Base-by-base conservation (phyloP, 768 basidiomycete genomes). In the Suillus subluteus region DNA sequence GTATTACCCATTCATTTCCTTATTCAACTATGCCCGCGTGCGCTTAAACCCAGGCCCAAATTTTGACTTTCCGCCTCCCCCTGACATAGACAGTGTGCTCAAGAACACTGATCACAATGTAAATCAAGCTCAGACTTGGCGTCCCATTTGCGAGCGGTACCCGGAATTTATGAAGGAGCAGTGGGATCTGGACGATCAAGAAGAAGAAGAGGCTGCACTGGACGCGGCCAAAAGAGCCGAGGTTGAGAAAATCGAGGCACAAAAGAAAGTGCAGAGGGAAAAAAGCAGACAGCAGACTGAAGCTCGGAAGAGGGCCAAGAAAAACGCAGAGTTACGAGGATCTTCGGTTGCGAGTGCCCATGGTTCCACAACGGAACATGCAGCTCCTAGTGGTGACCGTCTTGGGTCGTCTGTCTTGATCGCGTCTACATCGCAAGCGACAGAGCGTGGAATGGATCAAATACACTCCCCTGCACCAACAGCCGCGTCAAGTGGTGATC, bases 1-100 rank as follows among this genome's bases (percentile, higher is more conserved):
- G 1, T 99, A 99, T 78, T 99, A 95, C 75, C 95, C 97, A 0
- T 90, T 98, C 80, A 87, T 98, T 69, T 97, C 95, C 5, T 82
- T 97, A 44, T 99, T 95, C 82, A 96, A 96, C 72, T 90, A 91
- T 67, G 97, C 94, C 0, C 87, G 88, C 66, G 91, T 96, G 15
- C 84, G 77, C 58, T 83, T 97, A 65, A 98, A 99, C 74, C 88
- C 96, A 21, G 98, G 98, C 0, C 98, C 98, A 0, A 76, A 90
- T 67, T 99, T 96, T 72, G 85, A 87, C 9, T 92, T 84, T 71
- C 86, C 92, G 1, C 96, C 95, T 3, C 93, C 93, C 2, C 78
- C 83, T 9, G 90, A 96, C 69, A 86, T 96, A 70, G 94, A 95
- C 67, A 82, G 84, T 4, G 71, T 89, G 21, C 83, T 95, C 52